Evolutionary conservation across 768 basidiomycete species (phyloP), one percentile per base, ranked within the genome.

Genomic region (Lactarius trivialis): DNA sequence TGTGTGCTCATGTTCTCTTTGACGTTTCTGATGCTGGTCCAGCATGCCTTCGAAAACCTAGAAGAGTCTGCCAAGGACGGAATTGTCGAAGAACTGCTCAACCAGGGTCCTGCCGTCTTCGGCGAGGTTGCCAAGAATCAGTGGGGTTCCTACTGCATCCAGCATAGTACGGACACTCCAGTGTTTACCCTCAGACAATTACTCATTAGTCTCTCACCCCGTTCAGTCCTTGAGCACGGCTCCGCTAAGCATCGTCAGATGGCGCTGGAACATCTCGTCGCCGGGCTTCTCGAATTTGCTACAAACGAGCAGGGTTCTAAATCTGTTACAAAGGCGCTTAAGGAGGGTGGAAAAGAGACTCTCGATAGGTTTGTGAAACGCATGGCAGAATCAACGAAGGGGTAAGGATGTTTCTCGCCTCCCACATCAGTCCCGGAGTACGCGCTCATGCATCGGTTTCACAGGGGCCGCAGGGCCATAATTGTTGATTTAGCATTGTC

Each of bases 221-320:
- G 36, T 26, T 56, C 53, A 93, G 91, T 93, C 65, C 78, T 93
- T 52, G 91, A 93, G 71, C 91, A 93, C 65, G 91, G 91, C 3
- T 90, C 88, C 7, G 78, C 84, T 11, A 82, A 83, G 69, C 86
- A 92, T 68, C 85, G 85, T 59, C 77, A 82, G 45, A 83, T 89
- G 80, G 85, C 91, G 17, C 76, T 92, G n/a, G 84, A 89, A 53
- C 88, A 91, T 70, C 79, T 93, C 51, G 75, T 92, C 48, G 78
- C 79, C 11, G 88, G 88, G n/a, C 76, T 93, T 28, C 81, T 88
- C 41, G 88, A 90, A 67, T 92, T 86, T 68, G 81, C 91, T 2
- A 89, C 85, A 24, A 88, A 85, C 68, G 88, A 92, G 68, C 91
- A 93, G 73, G 91, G 91, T n/a, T 81, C 85, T 68, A 93, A 93